These are phyloP conservation scores for Leccinum ochraceum DNA, from an alignment of 768 basidiomycete genomes.

Conservation along the genomic window DNA sequence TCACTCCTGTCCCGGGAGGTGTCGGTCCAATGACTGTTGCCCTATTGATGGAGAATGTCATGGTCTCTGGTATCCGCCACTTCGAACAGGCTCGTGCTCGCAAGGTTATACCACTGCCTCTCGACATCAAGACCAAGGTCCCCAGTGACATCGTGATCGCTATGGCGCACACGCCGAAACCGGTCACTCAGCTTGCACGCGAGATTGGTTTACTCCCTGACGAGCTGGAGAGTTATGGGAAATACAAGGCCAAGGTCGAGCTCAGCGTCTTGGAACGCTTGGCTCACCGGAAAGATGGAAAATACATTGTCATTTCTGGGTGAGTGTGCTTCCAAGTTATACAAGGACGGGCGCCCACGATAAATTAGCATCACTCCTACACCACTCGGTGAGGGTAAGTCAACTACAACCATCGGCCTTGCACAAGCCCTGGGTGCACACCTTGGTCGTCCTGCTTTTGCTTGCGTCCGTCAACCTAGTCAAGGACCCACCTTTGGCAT, in stretches of 20 bases:
- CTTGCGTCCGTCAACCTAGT: constrained; percentile 96
- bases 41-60: constrained; percentile 94
- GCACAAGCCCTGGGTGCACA: constrained; percentile 96
- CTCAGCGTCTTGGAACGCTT: constrained; percentile 85
- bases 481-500: constrained; percentile 99
- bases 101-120: constrained; percentile 74
- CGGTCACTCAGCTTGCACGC: constrained; percentile 74
- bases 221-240: constrained; percentile 93
- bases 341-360: neutral
- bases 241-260: constrained; percentile 97
- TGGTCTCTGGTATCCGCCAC: constrained; percentile 77
- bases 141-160: constrained; percentile 98
- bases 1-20: constrained; percentile 98
- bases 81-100: constrained; percentile 69
- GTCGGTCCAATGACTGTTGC: constrained; percentile 99
- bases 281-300: constrained; percentile 83
- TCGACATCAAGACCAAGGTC: constrained; percentile 81
- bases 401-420: constrained; percentile 95
- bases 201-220: constrained; percentile 87
- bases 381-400: constrained; percentile 97
- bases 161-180: constrained; percentile 92
- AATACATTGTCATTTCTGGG: constrained; percentile 96
- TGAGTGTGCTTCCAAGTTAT: constrained; percentile 33
- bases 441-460: constrained; percentile 88
- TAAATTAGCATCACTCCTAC: constrained; percentile 84